phyloP scores from a whole-genome alignment of 2,329 filamentous ascomycete genomes.

The Claviceps capensis region DNA sequence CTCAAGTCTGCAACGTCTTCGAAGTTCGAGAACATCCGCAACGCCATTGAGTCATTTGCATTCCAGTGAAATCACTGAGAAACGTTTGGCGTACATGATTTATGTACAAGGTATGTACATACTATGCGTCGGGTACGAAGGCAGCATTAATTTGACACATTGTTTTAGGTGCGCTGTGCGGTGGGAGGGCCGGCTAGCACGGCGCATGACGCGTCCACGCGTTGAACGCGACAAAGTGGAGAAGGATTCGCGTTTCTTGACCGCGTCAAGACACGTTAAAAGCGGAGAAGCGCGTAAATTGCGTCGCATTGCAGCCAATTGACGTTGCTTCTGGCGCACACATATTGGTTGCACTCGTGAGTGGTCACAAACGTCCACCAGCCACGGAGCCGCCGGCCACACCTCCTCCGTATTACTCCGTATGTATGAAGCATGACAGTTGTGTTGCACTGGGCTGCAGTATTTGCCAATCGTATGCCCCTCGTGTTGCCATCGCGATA shows the following conservation, averaged over 20 bases:
- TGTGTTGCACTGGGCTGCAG: no score
- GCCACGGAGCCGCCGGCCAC: neutral
- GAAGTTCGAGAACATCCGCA: neutral
- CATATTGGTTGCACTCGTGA: neutral
- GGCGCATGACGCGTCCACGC: neutral
- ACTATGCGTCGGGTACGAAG: neutral
- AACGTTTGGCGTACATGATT: neutral
- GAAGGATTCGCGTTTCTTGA: neutral
- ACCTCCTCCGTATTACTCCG: no score
- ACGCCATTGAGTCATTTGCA: neutral
- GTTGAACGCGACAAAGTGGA: neutral
- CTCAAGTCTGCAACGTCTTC: neutral
- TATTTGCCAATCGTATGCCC: no score
- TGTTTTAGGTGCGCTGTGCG: neutral
- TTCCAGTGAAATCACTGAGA: neutral
- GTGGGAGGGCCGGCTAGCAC: neutral
- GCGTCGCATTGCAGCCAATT: neutral
- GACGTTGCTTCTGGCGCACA: neutral
- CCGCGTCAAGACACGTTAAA: neutral
- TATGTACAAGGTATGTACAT: neutral
- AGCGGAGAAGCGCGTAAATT: neutral
- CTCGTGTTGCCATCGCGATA: no score
- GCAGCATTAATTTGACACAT: neutral
- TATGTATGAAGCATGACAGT: no score
- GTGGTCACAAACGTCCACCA: neutral